Evolutionary conservation across 768 basidiomycete species (phyloP).

Genomic region (Daedaleopsis nitida): DNA sequence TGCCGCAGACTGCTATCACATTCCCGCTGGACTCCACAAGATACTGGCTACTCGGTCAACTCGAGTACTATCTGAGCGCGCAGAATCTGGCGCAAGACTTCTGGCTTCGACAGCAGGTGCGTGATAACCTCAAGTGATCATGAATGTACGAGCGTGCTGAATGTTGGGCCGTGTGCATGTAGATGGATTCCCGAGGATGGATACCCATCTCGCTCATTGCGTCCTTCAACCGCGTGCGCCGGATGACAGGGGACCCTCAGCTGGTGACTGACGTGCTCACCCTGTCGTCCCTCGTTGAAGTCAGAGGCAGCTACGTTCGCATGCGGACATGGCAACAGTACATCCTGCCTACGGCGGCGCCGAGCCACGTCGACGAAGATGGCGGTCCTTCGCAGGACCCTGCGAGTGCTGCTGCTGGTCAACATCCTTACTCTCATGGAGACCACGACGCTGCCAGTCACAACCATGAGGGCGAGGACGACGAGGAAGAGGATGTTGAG

Average conservation of each 20-base stretch:
- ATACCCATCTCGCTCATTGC: conserved; percentile 79
- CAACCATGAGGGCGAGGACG: conserved; percentile 47
- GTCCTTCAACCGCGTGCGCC: conserved; percentile 83
- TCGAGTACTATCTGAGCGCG: conserved; percentile 91
- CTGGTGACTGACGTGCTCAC: conserved; percentile 71
- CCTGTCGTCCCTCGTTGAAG: conserved; percentile 70
- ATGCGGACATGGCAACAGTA: conserved; percentile 66
- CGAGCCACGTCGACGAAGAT: background rate
- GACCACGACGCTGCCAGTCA: conserved; percentile 37
- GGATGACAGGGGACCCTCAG: conserved; percentile 57
- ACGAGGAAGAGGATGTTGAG: conserved; percentile 78
- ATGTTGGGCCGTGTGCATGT: conserved; percentile 6
- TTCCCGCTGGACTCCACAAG: conserved; percentile 68
- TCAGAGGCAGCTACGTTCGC: conserved; percentile 68
- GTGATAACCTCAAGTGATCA: conserved; percentile 29
- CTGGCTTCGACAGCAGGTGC: conserved; percentile 75
- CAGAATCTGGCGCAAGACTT: conserved; percentile 91
- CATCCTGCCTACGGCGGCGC: conserved; percentile 59
- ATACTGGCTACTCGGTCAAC: conserved; percentile 74
- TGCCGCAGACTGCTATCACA: conserved; percentile 45
- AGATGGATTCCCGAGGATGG: conserved; percentile 95
- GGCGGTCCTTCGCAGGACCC: background rate
- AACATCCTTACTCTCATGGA: conserved; percentile 20
- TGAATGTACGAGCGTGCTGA: conserved; percentile 2
- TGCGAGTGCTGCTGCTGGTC: background rate